These are phyloP conservation scores for Verticillium nubilum DNA, from an alignment of 2,329 filamentous ascomycete species.

Conservation along the genomic window DNA sequence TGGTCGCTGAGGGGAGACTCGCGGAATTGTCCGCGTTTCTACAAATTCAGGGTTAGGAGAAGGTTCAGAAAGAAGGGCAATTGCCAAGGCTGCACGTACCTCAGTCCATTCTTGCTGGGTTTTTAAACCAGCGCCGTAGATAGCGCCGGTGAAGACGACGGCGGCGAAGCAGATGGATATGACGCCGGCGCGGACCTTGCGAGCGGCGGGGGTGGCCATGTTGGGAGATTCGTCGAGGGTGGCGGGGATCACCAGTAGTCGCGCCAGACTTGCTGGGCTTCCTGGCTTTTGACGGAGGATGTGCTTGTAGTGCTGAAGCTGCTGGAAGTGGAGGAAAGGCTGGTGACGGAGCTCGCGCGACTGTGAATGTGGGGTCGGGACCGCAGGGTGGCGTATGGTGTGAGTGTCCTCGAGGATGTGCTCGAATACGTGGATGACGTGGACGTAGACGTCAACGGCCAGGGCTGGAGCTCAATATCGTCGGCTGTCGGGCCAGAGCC, in stretches of 20 bases:
- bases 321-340: neutral
- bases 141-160: slow-evolving; percentile 38
- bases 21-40: slow-evolving; percentile 29
- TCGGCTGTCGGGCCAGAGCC: neutral
- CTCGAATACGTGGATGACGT: too few relatives aligned
- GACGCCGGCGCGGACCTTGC: slow-evolving; percentile 17
- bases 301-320: slow-evolving; percentile 11
- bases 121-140: slow-evolving; percentile 45
- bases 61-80: neutral
- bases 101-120: slow-evolving; percentile 39
- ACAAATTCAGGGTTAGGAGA: neutral
- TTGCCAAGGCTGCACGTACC: slow-evolving; percentile 20
- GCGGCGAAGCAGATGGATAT: slow-evolving; percentile 39
- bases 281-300: slow-evolving; percentile 13
- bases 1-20: slow-evolving; percentile 35
- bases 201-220: slow-evolving; percentile 8
- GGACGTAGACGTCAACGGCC: neutral
- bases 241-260: slow-evolving; percentile 17
- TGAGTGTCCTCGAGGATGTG: neutral
- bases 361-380: slow-evolving; percentile 1
- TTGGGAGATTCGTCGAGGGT: neutral
- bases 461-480: neutral
- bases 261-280: slow-evolving; percentile 19
- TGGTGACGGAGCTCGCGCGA: neutral
- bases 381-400: neutral